Conservation (phyloP, 371 early-diverging fungal genomes). For the Mucor indicus region DNA sequence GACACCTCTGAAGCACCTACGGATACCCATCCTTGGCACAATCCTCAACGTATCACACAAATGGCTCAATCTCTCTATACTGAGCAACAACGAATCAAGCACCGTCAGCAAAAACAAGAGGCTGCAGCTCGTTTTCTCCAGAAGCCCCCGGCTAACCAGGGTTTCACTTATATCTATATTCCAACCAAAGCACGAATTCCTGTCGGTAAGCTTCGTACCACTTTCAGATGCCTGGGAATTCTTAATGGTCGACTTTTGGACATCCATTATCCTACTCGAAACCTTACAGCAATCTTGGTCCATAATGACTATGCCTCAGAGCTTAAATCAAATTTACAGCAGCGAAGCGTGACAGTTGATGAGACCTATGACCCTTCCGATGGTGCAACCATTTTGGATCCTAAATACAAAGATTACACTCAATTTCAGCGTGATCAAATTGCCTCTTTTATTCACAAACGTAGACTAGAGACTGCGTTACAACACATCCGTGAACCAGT, state of each 20-base stretch:
- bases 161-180: constrained; percentile 13
- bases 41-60: too few species aligned
- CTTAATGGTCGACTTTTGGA: constrained; percentile 4
- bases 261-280: constrained; percentile 5
- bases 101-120: neutral
- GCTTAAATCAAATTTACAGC: neutral
- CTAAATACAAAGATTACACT: neutral
- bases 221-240: neutral
- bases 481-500: neutral
- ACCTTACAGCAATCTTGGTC: neutral
- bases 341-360: neutral
- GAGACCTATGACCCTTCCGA: neutral
- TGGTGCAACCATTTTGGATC: neutral
- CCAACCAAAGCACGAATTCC: constrained; percentile 1
- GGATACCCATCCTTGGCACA: too few species aligned
- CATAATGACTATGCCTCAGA: constrained; percentile 8
- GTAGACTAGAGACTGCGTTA: neutral
- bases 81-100: too few species aligned
- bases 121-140: constrained; percentile 8
- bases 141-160: constrained; percentile 1
- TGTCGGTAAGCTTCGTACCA: neutral
- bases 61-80: too few species aligned
- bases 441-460: neutral
- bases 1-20: too few species aligned
- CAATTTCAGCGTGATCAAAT: neutral